Evolutionary conservation across 305 asterid species (phyloP).

Genomic region (Fraxinus greggii): DNA sequence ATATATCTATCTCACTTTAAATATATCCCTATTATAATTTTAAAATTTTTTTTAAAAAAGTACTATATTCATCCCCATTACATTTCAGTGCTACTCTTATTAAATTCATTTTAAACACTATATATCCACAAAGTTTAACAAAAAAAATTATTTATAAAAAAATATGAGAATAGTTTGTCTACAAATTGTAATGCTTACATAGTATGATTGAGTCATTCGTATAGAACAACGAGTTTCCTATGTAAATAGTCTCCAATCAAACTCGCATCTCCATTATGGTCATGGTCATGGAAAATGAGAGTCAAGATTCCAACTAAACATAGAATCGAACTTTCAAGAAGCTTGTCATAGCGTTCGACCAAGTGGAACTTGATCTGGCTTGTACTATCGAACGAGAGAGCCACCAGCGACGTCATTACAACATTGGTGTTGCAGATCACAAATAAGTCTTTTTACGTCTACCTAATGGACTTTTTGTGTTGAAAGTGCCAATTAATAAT

Average conservation of each 20-base stretch:
- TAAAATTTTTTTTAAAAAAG: too few relatives aligned
- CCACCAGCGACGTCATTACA: conserved; percentile 92
- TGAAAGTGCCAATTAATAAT: too few relatives aligned
- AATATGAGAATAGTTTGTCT: too few relatives aligned
- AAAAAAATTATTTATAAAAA: too few relatives aligned
- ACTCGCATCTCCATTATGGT: conserved; percentile 30
- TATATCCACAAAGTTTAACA: too few relatives aligned
- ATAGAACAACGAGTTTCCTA: conserved; percentile 59
- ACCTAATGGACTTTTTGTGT: too few relatives aligned
- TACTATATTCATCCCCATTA: too few relatives aligned
- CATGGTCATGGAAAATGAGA: conserved; percentile 59
- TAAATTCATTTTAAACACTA: too few relatives aligned
- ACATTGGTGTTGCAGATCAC: conserved; percentile 68
- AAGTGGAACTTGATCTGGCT: conserved; percentile 95
- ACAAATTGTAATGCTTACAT: conserved; percentile 15
- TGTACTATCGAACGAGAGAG: conserved; percentile 92
- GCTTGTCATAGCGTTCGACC: conserved; percentile 94
- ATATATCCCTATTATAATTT: too few relatives aligned
- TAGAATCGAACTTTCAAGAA: conserved; percentile 87
- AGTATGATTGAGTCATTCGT: conserved; percentile 17
- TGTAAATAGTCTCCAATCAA: conserved; percentile 50
- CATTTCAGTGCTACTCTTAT: too few relatives aligned
- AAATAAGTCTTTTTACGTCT: too few relatives aligned
- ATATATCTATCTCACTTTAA: too few relatives aligned
- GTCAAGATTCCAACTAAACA: conserved; percentile 87